Evolutionary conservation across 192 early-diverging fungal species (phyloP), one percentile per base, ranked within the genome.

Genomic region (Chytriomyces sp.): DNA sequence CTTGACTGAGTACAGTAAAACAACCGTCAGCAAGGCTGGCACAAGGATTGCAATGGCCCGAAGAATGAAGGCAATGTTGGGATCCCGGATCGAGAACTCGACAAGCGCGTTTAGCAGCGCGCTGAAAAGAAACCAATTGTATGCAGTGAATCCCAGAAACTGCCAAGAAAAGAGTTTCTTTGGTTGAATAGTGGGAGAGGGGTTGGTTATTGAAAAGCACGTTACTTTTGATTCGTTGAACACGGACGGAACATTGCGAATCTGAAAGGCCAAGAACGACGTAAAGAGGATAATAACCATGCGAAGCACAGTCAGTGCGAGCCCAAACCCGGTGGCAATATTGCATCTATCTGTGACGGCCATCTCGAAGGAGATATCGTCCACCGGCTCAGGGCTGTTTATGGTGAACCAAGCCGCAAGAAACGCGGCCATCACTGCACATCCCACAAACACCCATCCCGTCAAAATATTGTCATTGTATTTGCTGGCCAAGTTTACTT

Each of bases 111-210:
- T 67, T 45, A 67, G 46, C 66, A 67, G 44, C 9, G 66, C 66
- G 16, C 43, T 46, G 66, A 67, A 67, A 13, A 67, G 9, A 46
- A 67, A 67, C 66, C 66, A 67, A 18, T 67, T 67, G 44, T 67
- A 67, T 10, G 43, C 20, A 8, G 66, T 44, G 46, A 67, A 67
- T 2, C 66, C 66, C 18, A 67, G 66, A 23, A 67, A n/a, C 66
- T 35, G 35, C 4, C 35, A 35, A 35, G 35, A 35, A 35, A 35
- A 35, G 35, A 35, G 35, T 35, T 35, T 35, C 35, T 35, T 35
- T 35, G 4, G 35, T 35, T 35, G 35, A 35, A 35, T 35, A 1
- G 28, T 35, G 2, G 2, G 35, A 3, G 35, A 4, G 35, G 35
- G 35, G 35, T 35, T 35, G 35, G 35, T 35, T 2, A 35, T 35